A percentile compares a stretch with the other conserved stretches of the same genome.
Evolutionary conservation across 2,329 filamentous ascomycete genomes (phyloP).

Genomic region (Atkinsonella texensis): DNA sequence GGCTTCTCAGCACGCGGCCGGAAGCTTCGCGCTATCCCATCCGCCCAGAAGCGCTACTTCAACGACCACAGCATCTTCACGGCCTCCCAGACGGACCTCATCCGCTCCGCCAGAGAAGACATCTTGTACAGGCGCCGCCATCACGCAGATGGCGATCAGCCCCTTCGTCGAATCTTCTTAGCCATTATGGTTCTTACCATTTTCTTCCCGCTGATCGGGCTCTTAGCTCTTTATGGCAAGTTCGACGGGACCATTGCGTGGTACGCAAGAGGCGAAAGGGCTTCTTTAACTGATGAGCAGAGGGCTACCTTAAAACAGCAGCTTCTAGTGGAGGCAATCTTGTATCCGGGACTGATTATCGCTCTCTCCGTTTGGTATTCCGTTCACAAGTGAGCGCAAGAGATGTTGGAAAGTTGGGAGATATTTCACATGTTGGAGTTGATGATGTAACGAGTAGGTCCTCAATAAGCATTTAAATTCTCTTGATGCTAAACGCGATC

Average conservation of each 20-base stretch:
- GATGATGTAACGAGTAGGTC: neutral
- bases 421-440: neutral
- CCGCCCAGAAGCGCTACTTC: slow-evolving; percentile 3
- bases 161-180: slow-evolving; percentile 26
- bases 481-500: neutral
- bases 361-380: slow-evolving; percentile 21
- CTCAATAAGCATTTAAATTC: neutral
- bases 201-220: slow-evolving; percentile 33
- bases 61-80: slow-evolving; percentile 15
- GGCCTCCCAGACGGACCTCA: slow-evolving; percentile 18
- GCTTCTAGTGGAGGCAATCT: slow-evolving; percentile 23
- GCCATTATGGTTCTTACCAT: slow-evolving; percentile 26
- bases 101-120: slow-evolving; percentile 19
- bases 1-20: slow-evolving; percentile 14
- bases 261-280: slow-evolving; percentile 34
- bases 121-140: slow-evolving; percentile 18
- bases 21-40: neutral
- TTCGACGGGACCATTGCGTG: slow-evolving; percentile 35
- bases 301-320: slow-evolving; percentile 21
- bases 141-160: slow-evolving; percentile 15
- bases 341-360: slow-evolving; percentile 21
- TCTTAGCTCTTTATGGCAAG: slow-evolving; percentile 30
- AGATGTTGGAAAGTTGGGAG: neutral
- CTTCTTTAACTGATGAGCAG: slow-evolving; percentile 23
- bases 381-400: slow-evolving; percentile 6